Evolutionary conservation across 768 basidiomycete species (phyloP), one percentile per base, ranked within the genome.

Genomic region (Boletus vinaceobasis): DNA sequence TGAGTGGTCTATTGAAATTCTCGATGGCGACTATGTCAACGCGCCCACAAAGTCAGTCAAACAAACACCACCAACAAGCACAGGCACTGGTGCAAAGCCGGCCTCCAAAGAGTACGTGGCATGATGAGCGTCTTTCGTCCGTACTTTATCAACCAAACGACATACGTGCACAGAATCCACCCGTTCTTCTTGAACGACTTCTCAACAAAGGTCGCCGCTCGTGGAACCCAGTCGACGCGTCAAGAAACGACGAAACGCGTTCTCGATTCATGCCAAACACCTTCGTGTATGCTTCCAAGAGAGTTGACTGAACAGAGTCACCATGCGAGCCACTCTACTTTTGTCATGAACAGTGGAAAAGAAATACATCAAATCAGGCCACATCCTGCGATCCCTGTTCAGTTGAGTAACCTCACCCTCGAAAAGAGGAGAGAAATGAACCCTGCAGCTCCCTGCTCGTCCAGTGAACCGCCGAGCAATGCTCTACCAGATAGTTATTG

Each of bases 1-100:
- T 23, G 69, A 72, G 38, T 69, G 63, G 60, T 71, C 69, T 26
- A 59, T 71, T 36, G 71, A 72, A 53, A 69, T 71, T 35, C 33
- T 65, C 38, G 69, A 71, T 8, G 69, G 56, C 23, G 53, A 59
- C 27, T 50, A 39, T 45, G 47, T 53, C 46, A 49, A 55, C 17
- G 47, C 35, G 14, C 54, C 52, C 19, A 31, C 53, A 58, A 58
- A 60, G 57, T 15, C 19, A 5, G 50, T 58, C 65, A 65, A 69
- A 65, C 60, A 58, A 63, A 50, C 38, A 50, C 29, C 43, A 9
- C 21, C 55, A 54, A 52, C 54, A 21, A 43, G 29, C 26, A 46
- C 42, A 21, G 9, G 15, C 35, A 13, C 5, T 40, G 39, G 39
- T 43, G 35, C 55, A 23, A 13, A 48, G 10, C 39, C 39, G 10